A percentile compares a stretch with the other conserved stretches of the same genome.
These are phyloP conservation scores for Candida schatavii DNA, from an alignment of 805 yeast species.

Conservation along the genomic window DNA sequence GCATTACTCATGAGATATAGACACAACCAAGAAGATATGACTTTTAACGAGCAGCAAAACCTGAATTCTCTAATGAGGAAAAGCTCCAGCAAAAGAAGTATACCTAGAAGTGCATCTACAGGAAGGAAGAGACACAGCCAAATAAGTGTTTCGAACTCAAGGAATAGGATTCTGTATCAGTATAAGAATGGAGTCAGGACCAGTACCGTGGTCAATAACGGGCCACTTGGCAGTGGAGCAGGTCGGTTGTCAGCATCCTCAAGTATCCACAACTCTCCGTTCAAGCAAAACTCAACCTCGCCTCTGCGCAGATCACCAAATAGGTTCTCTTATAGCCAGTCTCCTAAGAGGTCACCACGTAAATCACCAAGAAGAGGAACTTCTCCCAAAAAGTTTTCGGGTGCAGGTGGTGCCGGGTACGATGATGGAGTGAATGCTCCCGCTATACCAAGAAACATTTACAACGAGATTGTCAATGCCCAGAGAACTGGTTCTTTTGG, in stretches of 20 bases:
- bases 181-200: conserved; percentile 28
- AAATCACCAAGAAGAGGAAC: conserved; percentile 6
- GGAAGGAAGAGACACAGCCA: conserved; percentile 24
- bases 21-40: conserved; percentile 34
- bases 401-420: conserved; percentile 3
- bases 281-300: conserved; percentile 1
- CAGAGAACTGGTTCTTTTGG: conserved; percentile 23
- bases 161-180: conserved; percentile 38
- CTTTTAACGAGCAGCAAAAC: neutral
- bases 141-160: conserved; percentile 31
- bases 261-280: conserved; percentile 27
- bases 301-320: conserved; percentile 14
- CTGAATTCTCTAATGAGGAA: neutral
- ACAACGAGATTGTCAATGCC: conserved; percentile 40
- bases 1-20: conserved; percentile 44
- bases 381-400: conserved; percentile 15
- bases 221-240: conserved; percentile 12
- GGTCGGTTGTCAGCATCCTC: conserved; percentile 26
- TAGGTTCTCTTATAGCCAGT: conserved; percentile 14
- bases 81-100: conserved; percentile 11
- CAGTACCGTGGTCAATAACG: conserved; percentile 7
- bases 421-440: conserved; percentile 16
- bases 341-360: conserved; percentile 17
- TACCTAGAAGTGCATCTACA: conserved; percentile 16
- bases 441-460: conserved; percentile 41